These are phyloP conservation scores for Claviceps arundinis DNA, from an alignment of 2,329 filamentous ascomycete species.

Conservation along the genomic window DNA sequence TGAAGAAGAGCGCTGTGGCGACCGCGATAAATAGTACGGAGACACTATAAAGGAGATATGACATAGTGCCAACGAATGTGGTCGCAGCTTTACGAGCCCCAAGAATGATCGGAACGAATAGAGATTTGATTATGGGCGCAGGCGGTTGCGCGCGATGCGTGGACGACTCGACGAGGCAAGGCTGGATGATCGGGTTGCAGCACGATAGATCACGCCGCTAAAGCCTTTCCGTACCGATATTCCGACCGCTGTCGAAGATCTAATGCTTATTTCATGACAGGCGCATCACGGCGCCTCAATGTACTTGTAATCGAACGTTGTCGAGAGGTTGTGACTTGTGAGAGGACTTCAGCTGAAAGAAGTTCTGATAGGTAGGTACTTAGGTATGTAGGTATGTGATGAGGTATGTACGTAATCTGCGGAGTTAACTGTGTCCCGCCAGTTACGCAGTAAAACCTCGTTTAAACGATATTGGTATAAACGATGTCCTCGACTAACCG, in stretches of 20 bases:
- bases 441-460: no score
- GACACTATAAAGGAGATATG: conserved; percentile 67
- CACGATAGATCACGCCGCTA: background rate
- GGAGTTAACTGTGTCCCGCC: background rate
- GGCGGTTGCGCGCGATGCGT: background rate
- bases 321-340: background rate
- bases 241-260: background rate
- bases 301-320: background rate
- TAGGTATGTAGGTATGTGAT: no score
- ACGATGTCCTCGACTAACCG: no score
- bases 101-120: background rate
- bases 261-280: conserved; percentile 6
- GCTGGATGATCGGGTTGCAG: background rate
- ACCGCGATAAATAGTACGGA: conserved; percentile 57
- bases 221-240: background rate
- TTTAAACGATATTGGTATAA: no score
- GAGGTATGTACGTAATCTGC: no score
- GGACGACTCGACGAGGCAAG: background rate
- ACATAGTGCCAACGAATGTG: conserved; percentile 38
- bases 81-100: background rate
- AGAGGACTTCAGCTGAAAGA: background rate
- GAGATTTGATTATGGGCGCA: background rate
- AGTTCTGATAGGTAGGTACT: no score
- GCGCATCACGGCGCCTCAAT: background rate
- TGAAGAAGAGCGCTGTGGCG: conserved; percentile 68